phyloP scores from a whole-genome alignment of 345 rosid species.

The sweet orange (Citrus sinensis) region DNA sequence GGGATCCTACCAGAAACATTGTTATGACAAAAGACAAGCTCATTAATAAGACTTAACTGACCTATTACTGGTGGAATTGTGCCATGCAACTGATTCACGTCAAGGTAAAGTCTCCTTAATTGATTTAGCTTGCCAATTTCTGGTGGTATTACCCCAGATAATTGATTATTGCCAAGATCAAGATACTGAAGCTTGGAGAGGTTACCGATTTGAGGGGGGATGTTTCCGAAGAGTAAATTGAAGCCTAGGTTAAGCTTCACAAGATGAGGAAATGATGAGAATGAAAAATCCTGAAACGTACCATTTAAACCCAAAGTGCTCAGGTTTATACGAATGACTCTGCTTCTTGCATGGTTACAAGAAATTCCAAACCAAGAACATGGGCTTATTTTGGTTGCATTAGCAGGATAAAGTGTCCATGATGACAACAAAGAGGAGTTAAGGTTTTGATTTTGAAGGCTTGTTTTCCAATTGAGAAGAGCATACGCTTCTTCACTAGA shows the following conservation, averaged over 20 bases:
- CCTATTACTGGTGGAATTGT: too few relatives aligned
- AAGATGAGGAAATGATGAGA: conserved; percentile 24
- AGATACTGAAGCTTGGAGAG: conserved; percentile 18
- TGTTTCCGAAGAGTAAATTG: conserved; percentile 11
- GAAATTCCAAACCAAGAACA: conserved; percentile 24
- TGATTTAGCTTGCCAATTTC: conserved; percentile 15
- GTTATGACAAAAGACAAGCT: too few relatives aligned
- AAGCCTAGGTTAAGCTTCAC: conserved; percentile 12
- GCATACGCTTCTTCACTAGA: background rate
- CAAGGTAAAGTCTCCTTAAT: too few relatives aligned
- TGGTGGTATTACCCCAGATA: conserved; percentile 10
- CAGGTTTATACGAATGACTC: conserved; percentile 15
- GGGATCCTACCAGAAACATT: rapidly evolving
- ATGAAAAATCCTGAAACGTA: conserved; percentile 21
- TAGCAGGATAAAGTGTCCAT: background rate
- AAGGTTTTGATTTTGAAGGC: background rate
- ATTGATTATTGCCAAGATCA: conserved; percentile 11
- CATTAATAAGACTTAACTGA: too few relatives aligned
- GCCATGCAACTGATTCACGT: too few relatives aligned
- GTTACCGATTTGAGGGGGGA: background rate
- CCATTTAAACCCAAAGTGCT: conserved; percentile 15
- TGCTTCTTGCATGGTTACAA: background rate
- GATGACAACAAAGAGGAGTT: background rate
- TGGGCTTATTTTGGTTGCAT: too few relatives aligned
- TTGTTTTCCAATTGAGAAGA: background rate